Evolutionary conservation across 768 basidiomycete genomes (phyloP), one percentile per base, ranked within the genome.

Genomic region (Trichaptum fuscoviolaceum): DNA sequence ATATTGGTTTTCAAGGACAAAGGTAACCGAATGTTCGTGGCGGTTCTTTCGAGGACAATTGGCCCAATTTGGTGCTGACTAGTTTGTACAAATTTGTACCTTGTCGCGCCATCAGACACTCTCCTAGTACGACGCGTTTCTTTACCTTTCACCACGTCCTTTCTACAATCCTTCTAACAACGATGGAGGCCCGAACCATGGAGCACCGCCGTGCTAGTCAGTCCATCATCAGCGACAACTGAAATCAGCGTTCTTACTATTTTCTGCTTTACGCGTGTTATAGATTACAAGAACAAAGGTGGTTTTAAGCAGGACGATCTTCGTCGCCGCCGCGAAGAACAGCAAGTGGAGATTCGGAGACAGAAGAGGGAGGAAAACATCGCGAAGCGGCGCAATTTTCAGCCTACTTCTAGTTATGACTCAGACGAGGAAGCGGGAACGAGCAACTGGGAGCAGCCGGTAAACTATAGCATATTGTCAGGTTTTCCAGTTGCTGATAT

Each of bases 331-430:
- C 89, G 97, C 67, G 97, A 99, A 77, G 96, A 99, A 77, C 94
- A 96, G 76, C 96, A 99, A 75, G 97, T 99, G 66, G 97, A 99
- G 84, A 98, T 99, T 83, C 86, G 97, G 75, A 87, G 95, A 75
- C 94, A 96, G 82, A 99, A 99, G 82, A 85, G 97, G 72, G 97
- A 99, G 77, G 97, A 99, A 79, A 96, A 95, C 77, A 96, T 99
- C 69, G 93, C 96, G 67, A 99, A 99, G 84, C 86, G 97, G 77
- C 85, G 97, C 69, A 98, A 98, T 78, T 93, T 96, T 75, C 84
- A 95, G 66, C 88, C 94, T 36, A 83, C 86, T 27, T 78, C 85
- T 62, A 81, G 83, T 66, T 82, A 79, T 67, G 96, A 98, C 75
- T 97, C 95, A 64, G 96, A 98, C 85, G 96, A 98, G 69, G 95